These are phyloP conservation scores for Cryptosporidium sp. DNA, from an alignment of 169 alveolate species.

Conservation along the genomic window DNA sequence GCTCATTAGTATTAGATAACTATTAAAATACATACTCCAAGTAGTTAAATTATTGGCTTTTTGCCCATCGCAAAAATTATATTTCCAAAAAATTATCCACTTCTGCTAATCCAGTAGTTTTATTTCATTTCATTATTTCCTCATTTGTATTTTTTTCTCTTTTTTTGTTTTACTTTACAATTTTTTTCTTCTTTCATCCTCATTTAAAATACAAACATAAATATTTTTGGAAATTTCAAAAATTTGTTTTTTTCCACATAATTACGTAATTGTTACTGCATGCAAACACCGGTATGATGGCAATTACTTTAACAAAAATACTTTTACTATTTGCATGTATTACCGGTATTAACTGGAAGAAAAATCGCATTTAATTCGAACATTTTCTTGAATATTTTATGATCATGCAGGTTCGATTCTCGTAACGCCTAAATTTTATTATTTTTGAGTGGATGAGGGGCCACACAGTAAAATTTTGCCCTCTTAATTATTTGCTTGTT, in stretches of 20 bases:
- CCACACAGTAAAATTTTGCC: constrained; percentile 32
- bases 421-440: background rate
- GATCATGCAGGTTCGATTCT: constrained; percentile 38
- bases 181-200: background rate
- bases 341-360: background rate
- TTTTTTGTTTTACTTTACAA: too few relatives aligned
- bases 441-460: constrained; percentile 68
- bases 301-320: background rate
- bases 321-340: background rate
- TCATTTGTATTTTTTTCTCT: too few relatives aligned
- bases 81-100: background rate
- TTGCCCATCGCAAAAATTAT: too few relatives aligned
- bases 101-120: too few relatives aligned
- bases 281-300: background rate
- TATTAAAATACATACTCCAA: too few relatives aligned
- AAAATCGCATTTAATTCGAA: background rate
- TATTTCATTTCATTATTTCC: background rate
- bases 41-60: too few relatives aligned
- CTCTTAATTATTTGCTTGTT: constrained; percentile 3
- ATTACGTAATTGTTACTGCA: constrained; percentile 1
- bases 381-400: too few relatives aligned
- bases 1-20: background rate
- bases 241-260: background rate
- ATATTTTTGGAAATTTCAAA: background rate
- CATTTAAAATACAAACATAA: background rate